phyloP scores from a whole-genome alignment of 495 filamentous ascomycete genomes.

The Parachaetomium inaequale region DNA sequence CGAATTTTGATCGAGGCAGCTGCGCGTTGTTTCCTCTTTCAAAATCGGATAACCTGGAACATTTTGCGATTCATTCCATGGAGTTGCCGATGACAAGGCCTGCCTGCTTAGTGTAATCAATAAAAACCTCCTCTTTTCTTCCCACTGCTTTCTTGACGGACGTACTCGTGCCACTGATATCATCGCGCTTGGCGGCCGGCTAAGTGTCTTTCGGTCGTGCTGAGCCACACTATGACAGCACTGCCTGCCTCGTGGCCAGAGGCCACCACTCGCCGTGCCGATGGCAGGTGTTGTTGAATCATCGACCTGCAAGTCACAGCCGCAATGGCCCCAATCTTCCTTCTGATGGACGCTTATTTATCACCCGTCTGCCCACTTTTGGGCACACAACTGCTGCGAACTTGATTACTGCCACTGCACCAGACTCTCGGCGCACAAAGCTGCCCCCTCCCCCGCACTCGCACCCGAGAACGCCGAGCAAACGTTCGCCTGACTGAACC shows the following conservation, averaged over 20 bases:
- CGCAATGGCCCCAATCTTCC: background rate
- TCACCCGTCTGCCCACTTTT: background rate
- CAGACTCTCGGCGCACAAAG: background rate
- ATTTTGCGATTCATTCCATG: too few species aligned
- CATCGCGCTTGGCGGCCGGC: background rate
- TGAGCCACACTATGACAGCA: constrained; percentile 16
- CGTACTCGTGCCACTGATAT: too few species aligned
- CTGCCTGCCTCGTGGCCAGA: constrained; percentile 2
- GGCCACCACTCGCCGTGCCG: background rate
- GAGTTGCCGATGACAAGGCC: too few species aligned
- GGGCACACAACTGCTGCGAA: background rate
- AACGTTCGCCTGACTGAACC: background rate
- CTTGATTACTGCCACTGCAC: background rate
- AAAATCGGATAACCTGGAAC: too few species aligned
- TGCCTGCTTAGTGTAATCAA: too few species aligned
- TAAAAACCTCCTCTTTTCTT: too few species aligned
- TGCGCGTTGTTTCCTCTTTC: too few species aligned
- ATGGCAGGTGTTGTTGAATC: background rate
- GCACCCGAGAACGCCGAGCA: constrained; percentile 1
- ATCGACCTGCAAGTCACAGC: background rate
- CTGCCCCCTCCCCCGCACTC: constrained; percentile 9
- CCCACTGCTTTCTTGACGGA: too few species aligned
- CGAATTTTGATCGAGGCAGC: too few species aligned
- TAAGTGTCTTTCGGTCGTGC: background rate
- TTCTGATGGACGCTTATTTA: background rate